Evolutionary conservation across 768 basidiomycete genomes (phyloP).

Genomic region (Rhizopogon sp.): DNA sequence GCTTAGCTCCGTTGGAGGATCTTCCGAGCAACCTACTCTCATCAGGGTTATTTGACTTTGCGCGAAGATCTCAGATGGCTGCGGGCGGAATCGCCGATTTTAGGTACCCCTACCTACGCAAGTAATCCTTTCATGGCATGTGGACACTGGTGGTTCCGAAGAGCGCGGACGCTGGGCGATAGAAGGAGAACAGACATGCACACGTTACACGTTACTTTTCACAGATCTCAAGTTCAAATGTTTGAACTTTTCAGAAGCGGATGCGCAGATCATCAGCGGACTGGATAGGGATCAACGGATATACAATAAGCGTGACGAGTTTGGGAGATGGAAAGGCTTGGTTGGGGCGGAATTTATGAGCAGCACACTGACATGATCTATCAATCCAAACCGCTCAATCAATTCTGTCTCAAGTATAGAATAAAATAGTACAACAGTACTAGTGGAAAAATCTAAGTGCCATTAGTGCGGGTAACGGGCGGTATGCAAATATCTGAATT

Average conservation of each 20-base stretch:
- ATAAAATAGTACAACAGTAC: not conserved
- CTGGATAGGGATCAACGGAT: constrained; percentile 40
- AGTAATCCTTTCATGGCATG: constrained; percentile 28
- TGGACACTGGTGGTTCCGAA: constrained; percentile 30
- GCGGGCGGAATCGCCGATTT: too few species aligned
- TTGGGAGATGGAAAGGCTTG: constrained; percentile 32
- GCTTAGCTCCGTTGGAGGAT: not conserved
- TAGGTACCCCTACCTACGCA: constrained; percentile 13
- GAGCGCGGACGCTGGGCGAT: constrained; percentile 15
- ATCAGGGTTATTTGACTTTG: constrained; percentile 18
- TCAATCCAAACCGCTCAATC: not conserved
- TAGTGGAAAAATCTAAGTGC: constrained; percentile 7
- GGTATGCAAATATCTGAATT: not conserved
- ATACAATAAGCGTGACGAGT: constrained; percentile 36
- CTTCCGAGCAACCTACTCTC: not conserved
- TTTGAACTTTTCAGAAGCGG: constrained; percentile 24
- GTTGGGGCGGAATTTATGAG: constrained; percentile 24
- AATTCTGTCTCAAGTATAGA: not conserved
- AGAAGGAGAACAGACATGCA: constrained; percentile 21
- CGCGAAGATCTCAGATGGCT: constrained; percentile 22
- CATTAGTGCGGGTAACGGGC: constrained; percentile 1
- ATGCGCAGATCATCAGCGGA: constrained; percentile 34
- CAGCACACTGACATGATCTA: not conserved
- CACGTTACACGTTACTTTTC: constrained; percentile 19
- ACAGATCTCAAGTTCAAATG: constrained; percentile 25